Evolutionary conservation across 441 rosid species (phyloP).

Genomic region (Breynia disticha): DNA sequence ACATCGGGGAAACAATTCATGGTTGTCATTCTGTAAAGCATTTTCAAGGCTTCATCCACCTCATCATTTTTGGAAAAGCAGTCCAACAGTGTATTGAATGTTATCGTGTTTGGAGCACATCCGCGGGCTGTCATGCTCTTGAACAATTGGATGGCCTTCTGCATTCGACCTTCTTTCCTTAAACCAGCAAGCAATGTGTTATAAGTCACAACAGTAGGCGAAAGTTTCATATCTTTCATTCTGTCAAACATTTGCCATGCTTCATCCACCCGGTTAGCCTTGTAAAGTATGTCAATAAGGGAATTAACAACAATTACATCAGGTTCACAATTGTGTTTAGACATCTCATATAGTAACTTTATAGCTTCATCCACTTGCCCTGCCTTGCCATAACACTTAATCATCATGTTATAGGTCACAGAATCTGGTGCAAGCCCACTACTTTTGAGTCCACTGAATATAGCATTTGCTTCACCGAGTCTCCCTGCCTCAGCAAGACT

Average conservation of each 20-base stretch:
- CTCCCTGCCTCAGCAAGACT: conserved; percentile 64
- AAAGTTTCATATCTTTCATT: conserved; percentile 60
- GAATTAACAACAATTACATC: conserved; percentile 75
- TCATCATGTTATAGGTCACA: conserved; percentile 92
- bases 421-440: conserved; percentile 70
- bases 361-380: conserved; percentile 76
- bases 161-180: conserved; percentile 63
- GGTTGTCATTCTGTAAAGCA: conserved; percentile 52
- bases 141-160: conserved; percentile 49
- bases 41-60: conserved; percentile 56
- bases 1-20: conserved; percentile 70
- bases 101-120: conserved; percentile 65
- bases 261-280: conserved; percentile 65
- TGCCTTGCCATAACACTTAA: conserved; percentile 75
- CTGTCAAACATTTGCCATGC: conserved; percentile 76
- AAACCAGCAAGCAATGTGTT: conserved; percentile 70
- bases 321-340: conserved; percentile 50
- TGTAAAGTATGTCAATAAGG: conserved; percentile 65
- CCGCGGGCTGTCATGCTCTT: conserved; percentile 48
- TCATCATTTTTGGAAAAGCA: conserved; percentile 88
- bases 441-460: conserved; percentile 52
- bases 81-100: conserved; percentile 78
- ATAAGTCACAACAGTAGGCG: conserved; percentile 81
- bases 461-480: conserved; percentile 60
- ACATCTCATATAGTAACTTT: conserved; percentile 70